Percentiles rank a stretch among this genome's conserved stretches.
phyloP scores from a whole-genome alignment of 176 grass and related monocot species.

The Cenchrus purpureus region DNA sequence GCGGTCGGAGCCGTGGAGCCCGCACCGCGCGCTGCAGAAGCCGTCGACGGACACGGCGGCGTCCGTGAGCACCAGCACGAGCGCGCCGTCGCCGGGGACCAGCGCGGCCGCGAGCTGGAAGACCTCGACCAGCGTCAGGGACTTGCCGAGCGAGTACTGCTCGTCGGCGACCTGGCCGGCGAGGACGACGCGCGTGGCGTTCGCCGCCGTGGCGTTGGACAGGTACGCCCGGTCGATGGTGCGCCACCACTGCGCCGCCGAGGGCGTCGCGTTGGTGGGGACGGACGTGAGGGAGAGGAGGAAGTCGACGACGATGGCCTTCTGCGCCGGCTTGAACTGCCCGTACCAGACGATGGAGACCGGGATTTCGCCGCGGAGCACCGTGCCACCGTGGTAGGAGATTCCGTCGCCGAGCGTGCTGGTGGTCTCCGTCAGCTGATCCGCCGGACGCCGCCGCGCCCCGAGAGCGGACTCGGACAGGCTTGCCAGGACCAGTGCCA shows the following conservation, averaged over 20 bases:
- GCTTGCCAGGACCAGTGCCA: background rate
- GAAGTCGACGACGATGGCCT: slow-evolving; percentile 61
- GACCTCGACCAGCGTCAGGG: slow-evolving; percentile 37
- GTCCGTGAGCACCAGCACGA: slow-evolving; percentile 55
- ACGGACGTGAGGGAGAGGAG: slow-evolving; percentile 41
- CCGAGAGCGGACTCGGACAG: background rate
- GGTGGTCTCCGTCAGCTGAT: no score
- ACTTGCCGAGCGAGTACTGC: slow-evolving; percentile 43
- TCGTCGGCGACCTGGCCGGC: slow-evolving; percentile 33
- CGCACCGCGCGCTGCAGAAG: slow-evolving; percentile 59
- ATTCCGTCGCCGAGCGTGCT: background rate
- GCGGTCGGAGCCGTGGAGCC: slow-evolving; percentile 42
- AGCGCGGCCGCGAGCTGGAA: slow-evolving; percentile 26
- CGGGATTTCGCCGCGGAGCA: slow-evolving; percentile 50
- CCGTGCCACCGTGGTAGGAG: slow-evolving; percentile 52
- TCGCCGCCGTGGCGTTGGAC: slow-evolving; percentile 15
- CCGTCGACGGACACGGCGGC: slow-evolving; percentile 45
- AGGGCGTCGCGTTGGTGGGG: background rate
- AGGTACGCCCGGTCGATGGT: slow-evolving; percentile 40
- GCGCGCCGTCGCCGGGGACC: background rate
- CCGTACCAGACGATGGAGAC: slow-evolving; percentile 58
- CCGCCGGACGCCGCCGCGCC: background rate
- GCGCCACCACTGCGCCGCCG: slow-evolving; percentile 53
- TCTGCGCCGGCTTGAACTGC: slow-evolving; percentile 43
- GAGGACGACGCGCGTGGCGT: slow-evolving; percentile 25